Percentiles rank a stretch among this genome's conserved stretches.
Evolutionary conservation across 1,284 basidiomycete species (phyloP).

Genomic region (Tilletia caries): DNA sequence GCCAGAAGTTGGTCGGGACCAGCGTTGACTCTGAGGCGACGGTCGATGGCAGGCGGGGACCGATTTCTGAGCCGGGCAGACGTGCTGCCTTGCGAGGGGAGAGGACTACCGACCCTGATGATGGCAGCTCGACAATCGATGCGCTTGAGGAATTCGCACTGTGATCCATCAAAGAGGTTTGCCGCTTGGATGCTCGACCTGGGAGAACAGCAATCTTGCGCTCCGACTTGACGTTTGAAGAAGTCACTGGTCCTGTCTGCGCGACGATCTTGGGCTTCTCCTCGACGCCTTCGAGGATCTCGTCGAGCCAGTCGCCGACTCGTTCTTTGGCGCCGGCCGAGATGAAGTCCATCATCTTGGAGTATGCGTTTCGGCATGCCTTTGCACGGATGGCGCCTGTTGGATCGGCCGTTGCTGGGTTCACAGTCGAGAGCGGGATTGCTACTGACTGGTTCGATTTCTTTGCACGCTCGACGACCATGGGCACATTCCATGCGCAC

Average conservation of each 20-base stretch:
- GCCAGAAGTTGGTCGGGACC: background rate
- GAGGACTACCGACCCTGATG: background rate
- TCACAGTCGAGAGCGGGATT: background rate
- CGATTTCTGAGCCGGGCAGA: background rate
- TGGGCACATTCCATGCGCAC: slow-evolving; percentile 19
- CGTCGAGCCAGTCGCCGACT: slow-evolving; percentile 36
- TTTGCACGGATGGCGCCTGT: background rate
- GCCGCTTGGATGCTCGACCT: background rate
- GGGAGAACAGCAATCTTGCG: background rate
- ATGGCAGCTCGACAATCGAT: background rate
- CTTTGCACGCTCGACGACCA: slow-evolving; percentile 9
- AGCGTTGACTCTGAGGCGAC: background rate
- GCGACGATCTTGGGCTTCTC: background rate
- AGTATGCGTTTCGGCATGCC: slow-evolving; percentile 24
- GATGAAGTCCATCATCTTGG: slow-evolving; percentile 33
- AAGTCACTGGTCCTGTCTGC: background rate
- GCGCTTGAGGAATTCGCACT: background rate
- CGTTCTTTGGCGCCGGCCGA: slow-evolving; percentile 37
- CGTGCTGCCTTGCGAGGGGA: background rate
- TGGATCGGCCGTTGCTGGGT: background rate
- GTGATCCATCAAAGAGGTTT: background rate
- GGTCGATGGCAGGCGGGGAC: background rate
- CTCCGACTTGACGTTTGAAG: background rate
- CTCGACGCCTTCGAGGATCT: slow-evolving; percentile 21
- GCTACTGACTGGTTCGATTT: background rate